A percentile compares a stretch with the other conserved stretches of the same genome.
Conservation (phyloP, 2,329 filamentous ascomycete genomes). For the Knufia petricola region DNA sequence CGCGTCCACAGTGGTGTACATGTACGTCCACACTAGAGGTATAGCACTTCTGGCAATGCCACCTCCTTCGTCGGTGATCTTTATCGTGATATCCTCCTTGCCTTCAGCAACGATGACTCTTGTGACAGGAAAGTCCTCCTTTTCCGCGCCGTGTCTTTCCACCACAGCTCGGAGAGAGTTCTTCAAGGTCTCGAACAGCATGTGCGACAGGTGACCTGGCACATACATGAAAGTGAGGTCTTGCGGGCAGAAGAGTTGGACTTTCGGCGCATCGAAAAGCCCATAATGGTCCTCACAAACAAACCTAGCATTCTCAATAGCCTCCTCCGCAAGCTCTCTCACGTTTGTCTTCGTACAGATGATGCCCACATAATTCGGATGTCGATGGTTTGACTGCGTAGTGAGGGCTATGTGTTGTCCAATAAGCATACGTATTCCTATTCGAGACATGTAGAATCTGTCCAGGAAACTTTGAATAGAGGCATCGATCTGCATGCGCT, state of each 20-base stretch:
- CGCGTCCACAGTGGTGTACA: slow-evolving; percentile 97
- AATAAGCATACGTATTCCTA: slow-evolving; percentile 98
- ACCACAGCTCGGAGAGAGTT: slow-evolving; percentile 96
- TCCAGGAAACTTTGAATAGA: slow-evolving; percentile 93
- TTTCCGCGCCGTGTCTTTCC: slow-evolving; percentile 87
- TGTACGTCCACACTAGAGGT: slow-evolving; percentile 98
- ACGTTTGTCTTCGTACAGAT: slow-evolving; percentile 99
- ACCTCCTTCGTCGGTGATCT: slow-evolving; percentile 92
- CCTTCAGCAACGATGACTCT: slow-evolving; percentile 97
- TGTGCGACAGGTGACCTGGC: slow-evolving; percentile 94
- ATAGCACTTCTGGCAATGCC: slow-evolving; percentile 89
- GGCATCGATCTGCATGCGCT: slow-evolving; percentile 96
- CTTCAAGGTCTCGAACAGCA: slow-evolving; percentile 98
- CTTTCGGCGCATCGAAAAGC: slow-evolving; percentile 89
- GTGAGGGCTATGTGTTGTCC: slow-evolving; percentile 96
- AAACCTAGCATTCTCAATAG: slow-evolving; percentile 97
- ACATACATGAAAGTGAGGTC: slow-evolving; percentile 99
- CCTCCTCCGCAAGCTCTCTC: slow-evolving; percentile 85
- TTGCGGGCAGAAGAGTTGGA: slow-evolving; percentile 90
- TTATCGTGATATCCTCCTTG: slow-evolving; percentile 98
- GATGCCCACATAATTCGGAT: slow-evolving; percentile 93
- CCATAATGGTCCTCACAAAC: slow-evolving; percentile 99
- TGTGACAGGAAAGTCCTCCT: slow-evolving; percentile 89
- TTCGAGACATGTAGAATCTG: slow-evolving; percentile 99
- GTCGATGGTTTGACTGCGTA: slow-evolving; percentile 78